Conservation (phyloP, 306 rosid species). For the Vicia faba region DNA sequence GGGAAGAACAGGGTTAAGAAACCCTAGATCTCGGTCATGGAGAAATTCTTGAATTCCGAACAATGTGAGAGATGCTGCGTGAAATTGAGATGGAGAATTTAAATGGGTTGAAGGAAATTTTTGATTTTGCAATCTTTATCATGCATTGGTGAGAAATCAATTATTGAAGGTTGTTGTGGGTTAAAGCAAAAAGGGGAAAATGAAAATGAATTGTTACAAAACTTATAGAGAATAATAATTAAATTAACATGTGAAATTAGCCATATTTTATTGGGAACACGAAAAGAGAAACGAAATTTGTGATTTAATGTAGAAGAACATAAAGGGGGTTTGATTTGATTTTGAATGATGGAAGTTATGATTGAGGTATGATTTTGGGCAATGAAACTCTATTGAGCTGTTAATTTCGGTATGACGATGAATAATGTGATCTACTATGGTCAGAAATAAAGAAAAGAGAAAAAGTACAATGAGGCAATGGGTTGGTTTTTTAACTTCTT, state of each 20-base stretch:
- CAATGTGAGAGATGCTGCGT: constrained; percentile 29
- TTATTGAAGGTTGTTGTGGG: constrained; percentile 43
- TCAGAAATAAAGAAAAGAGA: constrained; percentile 30
- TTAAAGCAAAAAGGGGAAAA: background rate
- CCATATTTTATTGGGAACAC: constrained; percentile 38
- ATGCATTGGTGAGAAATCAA: constrained; percentile 48
- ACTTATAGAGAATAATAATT: background rate
- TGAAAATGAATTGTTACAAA: constrained; percentile 13
- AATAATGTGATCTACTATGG: constrained; percentile 43
- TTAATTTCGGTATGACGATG: constrained; percentile 30
- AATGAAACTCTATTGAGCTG: constrained; percentile 37
- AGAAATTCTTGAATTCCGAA: constrained; percentile 8
- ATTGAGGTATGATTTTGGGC: constrained; percentile 16
- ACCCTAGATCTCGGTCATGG: constrained; percentile 61
- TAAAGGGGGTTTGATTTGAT: too few species aligned
- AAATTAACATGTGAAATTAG: constrained; percentile 12
- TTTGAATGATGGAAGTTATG: constrained; percentile 4
- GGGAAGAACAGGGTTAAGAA: constrained; percentile 41
- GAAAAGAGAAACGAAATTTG: constrained; percentile 1
- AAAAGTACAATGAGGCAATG: constrained; percentile 33
- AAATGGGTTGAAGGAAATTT: constrained; percentile 36
- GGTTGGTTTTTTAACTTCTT: constrained; percentile 31
- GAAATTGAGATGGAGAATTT: constrained; percentile 39
- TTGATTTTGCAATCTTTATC: constrained; percentile 32
- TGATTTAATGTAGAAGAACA: too few species aligned